These are phyloP conservation scores for Handroanthus guayacan DNA, from an alignment of 257 asterid species.

Conservation along the genomic window DNA sequence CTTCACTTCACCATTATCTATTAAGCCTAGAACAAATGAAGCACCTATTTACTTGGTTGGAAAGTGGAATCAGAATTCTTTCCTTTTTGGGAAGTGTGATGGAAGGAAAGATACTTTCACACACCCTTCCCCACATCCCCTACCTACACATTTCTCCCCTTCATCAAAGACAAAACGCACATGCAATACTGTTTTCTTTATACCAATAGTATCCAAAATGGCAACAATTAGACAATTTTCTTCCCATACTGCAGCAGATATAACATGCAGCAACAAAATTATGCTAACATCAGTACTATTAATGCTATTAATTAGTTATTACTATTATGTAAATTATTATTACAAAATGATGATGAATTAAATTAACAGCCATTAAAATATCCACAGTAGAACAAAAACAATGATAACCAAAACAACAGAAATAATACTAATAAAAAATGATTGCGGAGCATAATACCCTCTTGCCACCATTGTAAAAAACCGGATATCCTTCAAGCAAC, in stretches of 20 bases:
- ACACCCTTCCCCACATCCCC: constrained; percentile 22
- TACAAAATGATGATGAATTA: not conserved
- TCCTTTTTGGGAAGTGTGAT: not conserved
- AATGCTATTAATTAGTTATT: not conserved
- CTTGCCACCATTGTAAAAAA: constrained; percentile 96
- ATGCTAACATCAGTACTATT: not conserved
- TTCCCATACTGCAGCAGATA: not conserved
- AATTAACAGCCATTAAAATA: not conserved
- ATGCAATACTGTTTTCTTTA: constrained; percentile 8
- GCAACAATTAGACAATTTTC: not conserved
- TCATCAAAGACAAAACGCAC: not conserved
- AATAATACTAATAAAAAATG: constrained; percentile 4
- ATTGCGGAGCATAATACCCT: constrained; percentile 54
- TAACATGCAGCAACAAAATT: constrained; percentile 17
- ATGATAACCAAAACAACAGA: constrained; percentile 7
- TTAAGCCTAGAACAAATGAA: not conserved
- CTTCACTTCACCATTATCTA: not conserved
- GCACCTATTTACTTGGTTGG: not conserved
- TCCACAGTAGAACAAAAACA: not conserved
- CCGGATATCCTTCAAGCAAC: constrained; percentile 92
- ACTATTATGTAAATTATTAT: not conserved
- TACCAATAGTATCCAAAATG: not conserved
- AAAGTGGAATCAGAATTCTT: constrained; percentile 21
- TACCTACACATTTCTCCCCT: not conserved
- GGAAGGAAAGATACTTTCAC: constrained; percentile 8